Percentiles rank a stretch among this genome's conserved stretches.
phyloP scores from a whole-genome alignment of 2,329 filamentous ascomycete genomes.

The Dactylellina sp. region DNA sequence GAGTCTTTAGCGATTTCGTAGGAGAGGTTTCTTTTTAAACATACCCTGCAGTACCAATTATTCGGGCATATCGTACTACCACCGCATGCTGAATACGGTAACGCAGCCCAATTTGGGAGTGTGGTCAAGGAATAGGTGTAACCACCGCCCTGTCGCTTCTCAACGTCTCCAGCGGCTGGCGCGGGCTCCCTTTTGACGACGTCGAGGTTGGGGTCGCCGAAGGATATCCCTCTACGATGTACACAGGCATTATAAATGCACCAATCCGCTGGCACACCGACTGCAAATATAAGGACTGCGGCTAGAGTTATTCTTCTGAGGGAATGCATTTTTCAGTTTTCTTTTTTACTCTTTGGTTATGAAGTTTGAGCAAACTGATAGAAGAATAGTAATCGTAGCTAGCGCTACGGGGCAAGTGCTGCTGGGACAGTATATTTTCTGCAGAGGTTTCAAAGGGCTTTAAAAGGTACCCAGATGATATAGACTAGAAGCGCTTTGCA shows the following conservation, averaged over 20 bases:
- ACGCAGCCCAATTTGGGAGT: slow-evolving; percentile 19
- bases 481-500: neutral
- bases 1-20: neutral
- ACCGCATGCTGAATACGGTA: slow-evolving; percentile 20
- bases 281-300: neutral
- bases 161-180: neutral
- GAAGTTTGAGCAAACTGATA: too few species aligned
- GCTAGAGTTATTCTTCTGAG: slow-evolving; percentile 1
- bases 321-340: slow-evolving; percentile 1
- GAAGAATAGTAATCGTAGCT: too few species aligned
- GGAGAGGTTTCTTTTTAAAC: neutral
- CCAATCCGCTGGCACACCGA: slow-evolving; percentile 1
- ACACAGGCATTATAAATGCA: slow-evolving; percentile 6
- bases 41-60: slow-evolving; percentile 21
- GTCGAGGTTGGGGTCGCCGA: slow-evolving; percentile 5
- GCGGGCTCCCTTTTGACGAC: slow-evolving; percentile 11
- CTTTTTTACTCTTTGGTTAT: too few species aligned
- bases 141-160: slow-evolving; percentile 17
- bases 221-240: neutral
- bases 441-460: too few species aligned
- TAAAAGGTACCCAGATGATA: neutral
- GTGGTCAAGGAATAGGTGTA: slow-evolving; percentile 22
- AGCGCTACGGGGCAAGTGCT: too few species aligned
- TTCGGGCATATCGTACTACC: slow-evolving; percentile 20
- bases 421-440: too few species aligned